These are phyloP conservation scores for Hirschfeldia incana DNA, from an alignment of 345 rosid genomes.

Conservation along the genomic window DNA sequence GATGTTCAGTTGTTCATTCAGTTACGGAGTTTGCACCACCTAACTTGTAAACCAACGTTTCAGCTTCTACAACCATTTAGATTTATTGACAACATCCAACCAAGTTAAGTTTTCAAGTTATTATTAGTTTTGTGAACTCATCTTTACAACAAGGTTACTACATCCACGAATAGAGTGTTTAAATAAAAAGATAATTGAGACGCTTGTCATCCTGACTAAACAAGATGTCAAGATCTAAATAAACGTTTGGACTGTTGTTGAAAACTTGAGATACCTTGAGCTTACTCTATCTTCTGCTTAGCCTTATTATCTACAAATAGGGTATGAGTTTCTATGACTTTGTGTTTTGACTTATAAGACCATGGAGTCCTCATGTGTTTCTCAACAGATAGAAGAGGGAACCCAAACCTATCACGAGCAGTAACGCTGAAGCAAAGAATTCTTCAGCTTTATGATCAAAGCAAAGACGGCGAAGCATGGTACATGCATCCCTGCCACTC, in stretches of 20 bases:
- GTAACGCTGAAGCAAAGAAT: conserved; percentile 43
- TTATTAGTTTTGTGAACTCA: not conserved
- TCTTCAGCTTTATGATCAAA: conserved; percentile 61
- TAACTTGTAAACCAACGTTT: not conserved
- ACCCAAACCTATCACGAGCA: conserved; percentile 8
- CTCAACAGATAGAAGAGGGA: not conserved
- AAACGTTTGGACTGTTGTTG: not conserved
- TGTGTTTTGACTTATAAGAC: not conserved
- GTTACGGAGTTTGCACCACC: not conserved
- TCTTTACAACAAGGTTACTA: not conserved
- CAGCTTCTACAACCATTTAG: not conserved
- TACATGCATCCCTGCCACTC: conserved; percentile 65
- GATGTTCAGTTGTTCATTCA: not conserved
- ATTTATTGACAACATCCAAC: not conserved
- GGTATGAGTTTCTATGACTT: conserved; percentile 8
- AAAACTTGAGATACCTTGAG: not conserved
- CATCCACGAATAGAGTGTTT: not conserved
- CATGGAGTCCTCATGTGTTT: not conserved
- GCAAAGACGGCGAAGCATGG: conserved; percentile 74
- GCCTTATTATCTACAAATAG: not conserved
- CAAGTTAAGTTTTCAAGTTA: not conserved
- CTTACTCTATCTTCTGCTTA: not conserved
- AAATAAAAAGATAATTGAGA: not conserved
- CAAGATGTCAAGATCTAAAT: not conserved
- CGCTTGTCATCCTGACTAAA: too few relatives aligned